Conservation (phyloP, 257 asterid genomes). For the Agastache rugosa region DNA sequence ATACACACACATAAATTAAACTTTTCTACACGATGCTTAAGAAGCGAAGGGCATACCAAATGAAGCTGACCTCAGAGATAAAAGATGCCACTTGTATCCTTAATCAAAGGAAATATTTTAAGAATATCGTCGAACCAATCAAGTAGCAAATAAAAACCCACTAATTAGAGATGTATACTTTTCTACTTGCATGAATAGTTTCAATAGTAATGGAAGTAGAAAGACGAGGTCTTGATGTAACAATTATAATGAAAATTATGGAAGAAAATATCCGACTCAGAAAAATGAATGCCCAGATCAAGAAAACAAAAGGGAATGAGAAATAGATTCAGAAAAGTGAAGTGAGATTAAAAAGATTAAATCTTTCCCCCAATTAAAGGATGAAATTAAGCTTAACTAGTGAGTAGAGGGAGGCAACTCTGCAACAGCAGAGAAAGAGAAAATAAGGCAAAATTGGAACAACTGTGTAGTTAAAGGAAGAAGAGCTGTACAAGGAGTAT, state of each 20-base stretch:
- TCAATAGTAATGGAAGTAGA: slow-evolving; percentile 35
- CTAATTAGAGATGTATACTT: slow-evolving; percentile 46
- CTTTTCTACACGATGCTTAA: slow-evolving; percentile 10
- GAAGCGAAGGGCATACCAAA: slow-evolving; percentile 48
- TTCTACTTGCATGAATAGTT: slow-evolving; percentile 43
- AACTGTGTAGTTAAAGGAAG: slow-evolving; percentile 28
- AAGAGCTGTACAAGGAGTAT: slow-evolving; percentile 33
- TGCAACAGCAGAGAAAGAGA: slow-evolving; percentile 27
- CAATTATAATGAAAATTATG: slow-evolving; percentile 11
- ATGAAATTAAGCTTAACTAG: slow-evolving; percentile 42
- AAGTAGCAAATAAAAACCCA: slow-evolving; percentile 35
- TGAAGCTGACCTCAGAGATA: slow-evolving; percentile 54
- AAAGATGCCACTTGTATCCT: slow-evolving; percentile 48
- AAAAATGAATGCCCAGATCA: slow-evolving; percentile 47
- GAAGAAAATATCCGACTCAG: slow-evolving; percentile 35
- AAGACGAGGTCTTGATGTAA: slow-evolving; percentile 35
- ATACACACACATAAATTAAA: slow-evolving; percentile 28
- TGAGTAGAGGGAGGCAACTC: slow-evolving; percentile 48
- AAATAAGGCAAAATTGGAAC: slow-evolving; percentile 23
- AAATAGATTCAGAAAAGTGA: slow-evolving; percentile 37
- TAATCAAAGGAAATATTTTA: slow-evolving; percentile 42
- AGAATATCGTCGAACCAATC: slow-evolving; percentile 31
- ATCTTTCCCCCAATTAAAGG: slow-evolving; percentile 27
- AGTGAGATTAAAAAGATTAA: slow-evolving; percentile 45
- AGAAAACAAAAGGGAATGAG: slow-evolving; percentile 34